phyloP scores from a whole-genome alignment of 352 stramenopile species.

The Aphanomyces astaci region DNA sequence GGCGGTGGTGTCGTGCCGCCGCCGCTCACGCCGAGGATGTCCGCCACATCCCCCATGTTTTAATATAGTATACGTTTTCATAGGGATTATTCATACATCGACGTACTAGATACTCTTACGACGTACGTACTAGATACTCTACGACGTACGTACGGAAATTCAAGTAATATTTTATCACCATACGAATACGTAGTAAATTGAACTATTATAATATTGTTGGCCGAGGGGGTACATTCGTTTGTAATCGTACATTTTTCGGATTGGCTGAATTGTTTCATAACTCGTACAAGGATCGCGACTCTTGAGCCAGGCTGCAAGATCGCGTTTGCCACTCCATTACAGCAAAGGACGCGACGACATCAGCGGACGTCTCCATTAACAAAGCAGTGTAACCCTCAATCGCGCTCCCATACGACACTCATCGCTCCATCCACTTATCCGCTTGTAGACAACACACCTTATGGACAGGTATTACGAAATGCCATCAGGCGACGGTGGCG shows the following conservation, averaged over 20 bases:
- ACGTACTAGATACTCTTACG: too few relatives aligned
- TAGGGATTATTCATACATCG: background rate
- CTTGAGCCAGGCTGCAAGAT: conserved; percentile 9
- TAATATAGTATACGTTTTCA: conserved; percentile 20
- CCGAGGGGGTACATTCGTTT: too few relatives aligned
- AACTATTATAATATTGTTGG: too few relatives aligned
- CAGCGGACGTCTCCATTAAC: background rate
- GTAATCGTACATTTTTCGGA: background rate
- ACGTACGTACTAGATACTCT: too few relatives aligned
- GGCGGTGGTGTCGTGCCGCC: conserved; percentile 18
- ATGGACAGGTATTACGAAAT: background rate
- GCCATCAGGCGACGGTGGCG: background rate
- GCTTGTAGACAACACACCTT: background rate
- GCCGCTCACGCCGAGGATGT: conserved; percentile 51
- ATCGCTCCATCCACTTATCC: background rate
- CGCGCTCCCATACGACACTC: too few relatives aligned
- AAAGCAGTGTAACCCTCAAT: background rate
- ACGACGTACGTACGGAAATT: background rate
- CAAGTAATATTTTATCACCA: background rate
- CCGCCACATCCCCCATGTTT: conserved; percentile 59
- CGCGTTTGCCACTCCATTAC: background rate
- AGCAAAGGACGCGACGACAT: conserved; percentile 6
- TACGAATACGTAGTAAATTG: too few relatives aligned
- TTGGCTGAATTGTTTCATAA: background rate
- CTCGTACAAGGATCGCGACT: conserved; percentile 18